These are phyloP conservation scores for Leptographium procerum DNA, from an alignment of 2,329 filamentous ascomycete genomes.

Conservation along the genomic window DNA sequence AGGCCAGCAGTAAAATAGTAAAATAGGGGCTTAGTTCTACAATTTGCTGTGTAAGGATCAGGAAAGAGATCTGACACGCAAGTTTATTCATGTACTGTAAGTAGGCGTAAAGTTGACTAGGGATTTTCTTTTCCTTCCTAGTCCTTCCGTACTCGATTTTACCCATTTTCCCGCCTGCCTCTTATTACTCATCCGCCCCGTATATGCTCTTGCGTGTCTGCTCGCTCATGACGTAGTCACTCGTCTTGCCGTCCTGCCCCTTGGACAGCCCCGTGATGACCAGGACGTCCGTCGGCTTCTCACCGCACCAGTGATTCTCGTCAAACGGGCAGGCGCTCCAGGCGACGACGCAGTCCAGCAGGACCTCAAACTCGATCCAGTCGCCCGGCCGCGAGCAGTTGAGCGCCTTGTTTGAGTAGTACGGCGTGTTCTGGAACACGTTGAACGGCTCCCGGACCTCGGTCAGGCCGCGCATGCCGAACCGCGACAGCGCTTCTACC, in stretches of 20 bases:
- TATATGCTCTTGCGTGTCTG: background rate
- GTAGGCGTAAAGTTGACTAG: background rate
- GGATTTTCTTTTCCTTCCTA: background rate
- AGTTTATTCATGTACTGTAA: no score
- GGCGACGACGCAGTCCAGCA: background rate
- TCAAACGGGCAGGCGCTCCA: background rate
- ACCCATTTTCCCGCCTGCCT: background rate
- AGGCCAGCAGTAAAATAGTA: background rate
- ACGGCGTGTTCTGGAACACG: background rate
- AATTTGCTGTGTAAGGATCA: no score
- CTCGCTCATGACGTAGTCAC: background rate
- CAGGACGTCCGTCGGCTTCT: background rate
- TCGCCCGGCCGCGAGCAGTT: background rate
- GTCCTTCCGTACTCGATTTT: background rate
- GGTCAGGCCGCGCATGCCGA: background rate
- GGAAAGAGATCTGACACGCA: no score
- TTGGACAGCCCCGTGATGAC: background rate
- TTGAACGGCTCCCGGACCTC: background rate
- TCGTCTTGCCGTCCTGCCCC: background rate
- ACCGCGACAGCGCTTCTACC: background rate
- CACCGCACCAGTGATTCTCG: background rate
- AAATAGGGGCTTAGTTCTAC: no score
- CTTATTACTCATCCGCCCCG: background rate
- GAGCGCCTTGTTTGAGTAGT: background rate
- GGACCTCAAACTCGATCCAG: background rate